A percentile compares a stretch with the other conserved stretches of the same genome.
Evolutionary conservation across 768 basidiomycete species (phyloP).

Genomic region (Gymnopilus dilepis): DNA sequence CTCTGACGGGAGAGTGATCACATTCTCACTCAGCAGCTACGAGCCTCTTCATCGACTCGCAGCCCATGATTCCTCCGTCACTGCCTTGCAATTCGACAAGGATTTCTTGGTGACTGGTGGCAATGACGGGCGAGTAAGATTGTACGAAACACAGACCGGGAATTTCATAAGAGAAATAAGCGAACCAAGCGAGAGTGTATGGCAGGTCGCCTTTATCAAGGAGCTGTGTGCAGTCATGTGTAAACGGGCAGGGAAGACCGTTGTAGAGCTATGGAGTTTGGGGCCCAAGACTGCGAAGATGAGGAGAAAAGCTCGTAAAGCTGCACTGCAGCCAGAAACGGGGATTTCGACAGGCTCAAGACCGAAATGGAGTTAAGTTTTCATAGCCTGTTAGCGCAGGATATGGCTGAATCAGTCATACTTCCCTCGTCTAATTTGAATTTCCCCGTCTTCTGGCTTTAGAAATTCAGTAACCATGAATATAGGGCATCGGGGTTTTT

Average conservation of each 20-base stretch:
- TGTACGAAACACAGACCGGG: slow-evolving; percentile 74
- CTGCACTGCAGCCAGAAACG: not conserved
- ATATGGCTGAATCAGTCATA: not conserved
- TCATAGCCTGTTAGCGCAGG: not conserved
- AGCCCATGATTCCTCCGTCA: slow-evolving; percentile 89
- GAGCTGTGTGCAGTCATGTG: slow-evolving; percentile 79
- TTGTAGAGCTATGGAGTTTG: slow-evolving; percentile 88
- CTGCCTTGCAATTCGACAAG: slow-evolving; percentile 85
- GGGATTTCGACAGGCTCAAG: not conserved
- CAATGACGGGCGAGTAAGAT: slow-evolving; percentile 81
- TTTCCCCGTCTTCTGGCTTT: too few relatives aligned
- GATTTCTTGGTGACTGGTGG: slow-evolving; percentile 84
- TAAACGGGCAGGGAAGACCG: slow-evolving; percentile 79
- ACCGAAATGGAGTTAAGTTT: not conserved
- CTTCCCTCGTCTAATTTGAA: too few relatives aligned
- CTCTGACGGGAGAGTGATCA: slow-evolving; percentile 79
- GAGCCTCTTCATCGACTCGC: slow-evolving; percentile 67
- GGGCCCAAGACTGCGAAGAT: slow-evolving; percentile 24
- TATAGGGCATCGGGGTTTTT: too few relatives aligned
- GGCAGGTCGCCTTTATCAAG: slow-evolving; percentile 79
- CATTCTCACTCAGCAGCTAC: slow-evolving; percentile 45
- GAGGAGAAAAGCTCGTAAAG: not conserved
- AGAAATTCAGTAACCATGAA: too few relatives aligned
- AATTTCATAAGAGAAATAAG: slow-evolving; percentile 76
- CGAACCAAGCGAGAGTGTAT: slow-evolving; percentile 80